Evolutionary conservation across 805 yeast genomes (phyloP), one percentile per base, ranked within the genome.

Genomic region (Groenewaldozyma tartarivorans): DNA sequence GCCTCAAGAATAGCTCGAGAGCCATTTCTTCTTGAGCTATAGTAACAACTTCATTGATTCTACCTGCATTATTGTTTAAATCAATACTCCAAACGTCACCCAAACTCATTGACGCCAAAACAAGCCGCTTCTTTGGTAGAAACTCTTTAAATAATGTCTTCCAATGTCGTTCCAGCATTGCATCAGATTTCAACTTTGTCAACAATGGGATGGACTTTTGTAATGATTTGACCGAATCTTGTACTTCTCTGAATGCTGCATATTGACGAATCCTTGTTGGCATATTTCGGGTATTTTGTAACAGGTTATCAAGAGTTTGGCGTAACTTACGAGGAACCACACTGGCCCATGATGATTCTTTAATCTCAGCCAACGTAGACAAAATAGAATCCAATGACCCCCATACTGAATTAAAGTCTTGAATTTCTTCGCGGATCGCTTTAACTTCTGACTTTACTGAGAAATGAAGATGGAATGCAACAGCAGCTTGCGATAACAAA

Each of bases 11-110:
- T 7, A 69, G 73, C 39, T 81, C 83, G 2, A 90, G 62, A 0
- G 73, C 64, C 43, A 71, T 67, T 53, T 90, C 96, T 2, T 84
- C 81, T 44, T 73, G 74, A 0, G 96, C 96, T 43, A 71, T 73
- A 1, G 67, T 66, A 2, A 84, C 49, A 0, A 81, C 57, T 0
- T 69, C 58, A 31, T 68, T 69, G 4, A 88, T 61, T 0, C 54
- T 44, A 1, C 48, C 47, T 35, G 71, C 74, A 55, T 82, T 71
- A 2, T 61, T 44, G 0, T 45, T 20, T 13, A 81, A 55, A 32
- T 77, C 62, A 34, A 86, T 56, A 29, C 67, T 68, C 74, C 90
- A 70, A 2, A 88, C 71, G 46, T 79, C 73, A 1, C 77, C 77
- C 2, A 85, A 57, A 0, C 69, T 62, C 41, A 79, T 48, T 0